Evolutionary conservation across 2,329 filamentous ascomycete species (phyloP), one percentile per base, ranked within the genome.

Genomic region (Fusarium sterilihyphosum): DNA sequence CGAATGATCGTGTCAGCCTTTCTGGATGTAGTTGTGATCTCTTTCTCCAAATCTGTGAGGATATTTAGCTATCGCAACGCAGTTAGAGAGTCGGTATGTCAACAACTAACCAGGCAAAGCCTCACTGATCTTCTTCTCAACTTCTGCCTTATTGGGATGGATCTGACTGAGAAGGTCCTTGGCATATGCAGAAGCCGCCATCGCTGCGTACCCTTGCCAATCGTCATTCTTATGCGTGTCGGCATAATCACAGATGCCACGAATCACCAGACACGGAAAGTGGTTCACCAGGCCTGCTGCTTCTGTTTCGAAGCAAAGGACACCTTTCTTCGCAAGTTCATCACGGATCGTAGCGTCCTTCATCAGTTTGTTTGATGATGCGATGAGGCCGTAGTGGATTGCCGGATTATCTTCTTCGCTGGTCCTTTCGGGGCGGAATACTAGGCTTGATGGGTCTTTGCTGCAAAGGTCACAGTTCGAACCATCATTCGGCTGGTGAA

Each of bases 171-270:
- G 52, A 2, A 71, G n/a, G 13, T 70, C 63, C 33, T 73, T 71
- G 1, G 71, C 49, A n/a, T 65, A 73, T 18, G 53, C 81, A 1
- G 82, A 81, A 0, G 83, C 82, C 0, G 73, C 74, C 2, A 73
- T 74, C 0, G 83, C 81, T 0, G 83, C 83, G 61, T 83, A 84
- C 0, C 35, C 24, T 26, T 83, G 80, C 83, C 81, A 84, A 6
- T 29, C 10, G 6, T 73, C 52, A 33, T 61, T 63, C 29, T 66
- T 71, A 52, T 84, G 82, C 0, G 77, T 78, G 58, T 85, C 83
- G 2, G 81, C 78, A 57, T 84, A 85, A 31, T 83, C 80, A 38
- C 80, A 84, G 5, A 84, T 80, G 0, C 82, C 83, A 10, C 81
- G 77, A 22, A 85, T 80, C 0, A 80, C 74, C 0, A 84, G 44